Evolutionary conservation across 129 eudicot species (phyloP).

Genomic region (Pulicaria dysenterica): DNA sequence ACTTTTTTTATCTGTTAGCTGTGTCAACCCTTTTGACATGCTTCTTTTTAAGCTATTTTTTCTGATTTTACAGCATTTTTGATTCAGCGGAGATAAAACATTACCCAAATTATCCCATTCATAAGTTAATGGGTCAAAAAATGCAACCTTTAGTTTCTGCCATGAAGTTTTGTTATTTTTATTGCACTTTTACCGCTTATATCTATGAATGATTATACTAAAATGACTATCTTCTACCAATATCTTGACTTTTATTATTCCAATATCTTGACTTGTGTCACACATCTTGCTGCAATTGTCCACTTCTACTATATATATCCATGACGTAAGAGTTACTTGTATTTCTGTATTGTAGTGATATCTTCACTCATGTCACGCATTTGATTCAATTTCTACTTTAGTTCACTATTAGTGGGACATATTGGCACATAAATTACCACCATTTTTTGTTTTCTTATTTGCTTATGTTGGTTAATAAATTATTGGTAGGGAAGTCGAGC

Average conservation of each 20-base stretch:
- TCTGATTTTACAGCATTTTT: neutral
- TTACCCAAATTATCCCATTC: neutral
- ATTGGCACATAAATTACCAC: conserved; percentile 4
- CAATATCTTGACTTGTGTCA: neutral
- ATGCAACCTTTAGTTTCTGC: neutral
- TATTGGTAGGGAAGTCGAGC: conserved; percentile 56
- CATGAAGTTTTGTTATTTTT: neutral
- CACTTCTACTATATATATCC: conserved; percentile 7
- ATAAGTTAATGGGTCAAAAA: neutral
- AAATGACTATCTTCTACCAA: neutral
- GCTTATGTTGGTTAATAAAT: conserved; percentile 13
- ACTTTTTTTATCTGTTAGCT: neutral
- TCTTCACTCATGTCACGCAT: neutral
- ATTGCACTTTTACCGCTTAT: neutral
- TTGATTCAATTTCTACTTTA: neutral
- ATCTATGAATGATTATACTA: neutral
- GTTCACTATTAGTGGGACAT: neutral
- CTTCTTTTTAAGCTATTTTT: neutral
- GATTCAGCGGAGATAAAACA: neutral
- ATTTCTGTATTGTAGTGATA: conserved; percentile 11
- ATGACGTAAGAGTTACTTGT: conserved; percentile 6
- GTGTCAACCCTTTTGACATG: neutral
- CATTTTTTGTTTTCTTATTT: neutral
- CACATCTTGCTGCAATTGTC: conserved; percentile 18
- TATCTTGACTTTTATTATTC: neutral